These are phyloP conservation scores for Xylaria longipes DNA, from an alignment of 495 filamentous ascomycete species.

Conservation along the genomic window DNA sequence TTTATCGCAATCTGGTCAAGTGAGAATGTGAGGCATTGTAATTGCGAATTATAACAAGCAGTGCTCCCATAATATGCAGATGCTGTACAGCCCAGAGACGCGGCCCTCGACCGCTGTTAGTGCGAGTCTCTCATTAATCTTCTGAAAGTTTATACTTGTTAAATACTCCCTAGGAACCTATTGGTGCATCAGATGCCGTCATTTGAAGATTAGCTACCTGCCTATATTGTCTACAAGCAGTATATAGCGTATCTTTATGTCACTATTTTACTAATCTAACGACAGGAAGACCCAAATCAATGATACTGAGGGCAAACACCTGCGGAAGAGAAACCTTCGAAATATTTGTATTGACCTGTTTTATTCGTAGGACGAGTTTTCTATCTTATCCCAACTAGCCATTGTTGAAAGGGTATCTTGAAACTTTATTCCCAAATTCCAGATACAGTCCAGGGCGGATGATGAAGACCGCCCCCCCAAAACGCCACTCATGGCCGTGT, in stretches of 20 bases:
- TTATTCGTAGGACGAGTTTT: constrained; percentile 8
- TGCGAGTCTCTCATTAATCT: background rate
- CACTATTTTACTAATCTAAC: too few relatives aligned
- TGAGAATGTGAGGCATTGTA: background rate
- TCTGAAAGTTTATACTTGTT: background rate
- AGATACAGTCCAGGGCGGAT: constrained; percentile 10
- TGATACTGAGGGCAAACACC: background rate
- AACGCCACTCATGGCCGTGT: constrained; percentile 30
- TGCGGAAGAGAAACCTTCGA: background rate
- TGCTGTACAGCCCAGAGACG: background rate
- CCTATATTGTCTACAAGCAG: too few relatives aligned
- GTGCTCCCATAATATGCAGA: background rate
- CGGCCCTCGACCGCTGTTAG: background rate
- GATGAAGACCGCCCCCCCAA: constrained; percentile 22
- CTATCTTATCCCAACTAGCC: constrained; percentile 27
- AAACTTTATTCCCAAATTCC: constrained; percentile 21
- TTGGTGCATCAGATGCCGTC: too few relatives aligned
- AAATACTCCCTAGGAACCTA: background rate
- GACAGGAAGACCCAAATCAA: background rate
- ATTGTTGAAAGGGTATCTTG: constrained; percentile 45
- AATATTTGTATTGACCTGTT: constrained; percentile 1
- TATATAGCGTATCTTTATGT: too few relatives aligned
- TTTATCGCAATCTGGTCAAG: background rate
- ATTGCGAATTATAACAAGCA: background rate
- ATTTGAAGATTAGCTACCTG: too few relatives aligned